Evolutionary conservation across 352 stramenopile species (phyloP).

Genomic region (Hyaloperonospora arabidopsidis): DNA sequence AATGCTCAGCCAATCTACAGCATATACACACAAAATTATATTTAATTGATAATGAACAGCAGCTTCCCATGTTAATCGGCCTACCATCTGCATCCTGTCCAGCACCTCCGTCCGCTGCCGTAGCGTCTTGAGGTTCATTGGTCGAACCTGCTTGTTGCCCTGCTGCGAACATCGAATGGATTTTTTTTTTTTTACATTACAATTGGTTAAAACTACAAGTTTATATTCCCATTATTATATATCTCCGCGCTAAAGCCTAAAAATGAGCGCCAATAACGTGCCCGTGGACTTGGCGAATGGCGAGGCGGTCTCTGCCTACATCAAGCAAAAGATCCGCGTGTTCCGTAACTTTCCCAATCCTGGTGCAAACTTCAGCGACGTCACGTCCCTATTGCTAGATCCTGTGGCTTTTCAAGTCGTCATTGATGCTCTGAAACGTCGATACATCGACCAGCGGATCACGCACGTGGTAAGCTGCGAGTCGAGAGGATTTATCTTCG

Average conservation of each 20-base stretch:
- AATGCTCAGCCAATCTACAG: constrained; percentile 41
- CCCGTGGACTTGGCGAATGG: constrained; percentile 38
- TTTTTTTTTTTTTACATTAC: not conserved
- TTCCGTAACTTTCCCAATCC: constrained; percentile 56
- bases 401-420: constrained; percentile 61
- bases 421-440: constrained; percentile 59
- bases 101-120: not conserved
- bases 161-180: constrained; percentile 26
- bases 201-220: constrained; percentile 4
- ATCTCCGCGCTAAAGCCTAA: too few species aligned
- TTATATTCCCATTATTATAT: too few species aligned
- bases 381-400: constrained; percentile 66
- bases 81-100: constrained; percentile 3
- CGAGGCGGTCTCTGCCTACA: constrained; percentile 47
- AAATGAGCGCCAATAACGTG: not conserved
- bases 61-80: not conserved
- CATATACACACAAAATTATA: not conserved
- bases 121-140: not conserved
- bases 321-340: constrained; percentile 60
- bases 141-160: constrained; percentile 10
- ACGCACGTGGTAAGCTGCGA: constrained; percentile 79
- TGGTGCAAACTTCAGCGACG: constrained; percentile 57
- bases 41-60: too few species aligned
- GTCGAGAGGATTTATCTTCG: constrained; percentile 78
- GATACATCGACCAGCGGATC: constrained; percentile 51